Percentiles rank a stretch among this genome's conserved stretches.
These are phyloP conservation scores for Teratosphaeria zuluensis DNA, from an alignment of 2,329 filamentous ascomycete species.

Conservation along the genomic window DNA sequence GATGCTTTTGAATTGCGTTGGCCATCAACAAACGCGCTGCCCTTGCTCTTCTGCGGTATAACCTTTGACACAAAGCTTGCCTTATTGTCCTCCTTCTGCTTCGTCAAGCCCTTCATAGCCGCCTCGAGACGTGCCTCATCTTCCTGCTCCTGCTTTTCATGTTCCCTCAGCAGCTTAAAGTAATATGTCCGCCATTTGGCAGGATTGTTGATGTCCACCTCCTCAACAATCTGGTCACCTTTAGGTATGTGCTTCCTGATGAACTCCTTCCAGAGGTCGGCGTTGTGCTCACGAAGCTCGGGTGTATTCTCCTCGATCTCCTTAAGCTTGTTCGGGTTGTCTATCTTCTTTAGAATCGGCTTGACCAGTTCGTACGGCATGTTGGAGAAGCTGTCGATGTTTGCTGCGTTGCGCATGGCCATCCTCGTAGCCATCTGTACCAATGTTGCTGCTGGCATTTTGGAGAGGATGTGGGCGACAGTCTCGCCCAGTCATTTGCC, in stretches of 20 bases:
- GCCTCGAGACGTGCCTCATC: constrained; percentile 26
- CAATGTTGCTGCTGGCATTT: constrained; percentile 26
- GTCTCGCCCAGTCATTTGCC: background rate
- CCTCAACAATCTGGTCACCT: constrained; percentile 47
- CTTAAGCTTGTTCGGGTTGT: constrained; percentile 61
- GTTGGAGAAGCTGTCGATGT: constrained; percentile 60
- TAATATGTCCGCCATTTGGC: constrained; percentile 72
- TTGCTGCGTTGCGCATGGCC: constrained; percentile 32
- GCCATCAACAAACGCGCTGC: constrained; percentile 6
- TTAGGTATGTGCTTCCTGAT: constrained; percentile 68
- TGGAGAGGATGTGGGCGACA: background rate
- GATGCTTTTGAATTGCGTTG: background rate
- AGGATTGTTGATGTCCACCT: constrained; percentile 50
- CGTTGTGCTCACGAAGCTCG: constrained; percentile 60
- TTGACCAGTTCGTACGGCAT: constrained; percentile 57
- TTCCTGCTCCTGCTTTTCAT: constrained; percentile 26
- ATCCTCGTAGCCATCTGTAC: constrained; percentile 31
- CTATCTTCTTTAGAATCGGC: constrained; percentile 60
- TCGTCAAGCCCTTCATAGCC: constrained; percentile 53
- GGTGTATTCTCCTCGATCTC: constrained; percentile 66
- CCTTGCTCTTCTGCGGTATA: constrained; percentile 1
- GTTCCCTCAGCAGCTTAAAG: constrained; percentile 34
- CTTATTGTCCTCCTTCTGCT: constrained; percentile 48
- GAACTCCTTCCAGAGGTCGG: constrained; percentile 67
- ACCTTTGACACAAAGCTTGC: constrained; percentile 8